Evolutionary conservation across 1,139 yeast species (phyloP).

Genomic region (Ogataea hybrid): DNA sequence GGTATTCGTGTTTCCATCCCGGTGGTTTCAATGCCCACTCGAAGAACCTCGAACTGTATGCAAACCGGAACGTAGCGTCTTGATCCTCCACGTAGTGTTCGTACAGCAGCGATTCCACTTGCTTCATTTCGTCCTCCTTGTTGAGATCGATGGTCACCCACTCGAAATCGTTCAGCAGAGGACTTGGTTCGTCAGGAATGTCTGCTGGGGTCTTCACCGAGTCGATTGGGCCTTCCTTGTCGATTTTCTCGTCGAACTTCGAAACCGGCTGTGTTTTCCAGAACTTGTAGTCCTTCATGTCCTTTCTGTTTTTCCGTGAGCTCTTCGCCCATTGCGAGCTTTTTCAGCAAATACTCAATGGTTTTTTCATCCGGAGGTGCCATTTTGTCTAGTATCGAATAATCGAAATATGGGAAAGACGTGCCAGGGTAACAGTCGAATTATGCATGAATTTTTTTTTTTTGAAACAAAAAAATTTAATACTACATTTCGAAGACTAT

Average conservation of each 20-base stretch:
- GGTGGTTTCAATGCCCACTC: conserved; percentile 96
- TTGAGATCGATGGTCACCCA: conserved; percentile 83
- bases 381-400: conserved; percentile 1
- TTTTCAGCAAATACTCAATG: conserved; percentile 49
- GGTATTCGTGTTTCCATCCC: conserved; percentile 89
- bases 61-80: conserved; percentile 89
- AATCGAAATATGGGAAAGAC: not conserved
- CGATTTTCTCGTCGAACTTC: conserved; percentile 62
- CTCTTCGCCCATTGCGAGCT: conserved; percentile 52
- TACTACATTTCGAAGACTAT: conserved; percentile 35
- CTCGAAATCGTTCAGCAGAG: conserved; percentile 75
- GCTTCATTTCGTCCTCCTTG: conserved; percentile 55
- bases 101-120: conserved; percentile 75
- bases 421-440: conserved; percentile 8
- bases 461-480: conserved; percentile 6
- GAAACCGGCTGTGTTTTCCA: conserved; percentile 99
- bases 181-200: conserved; percentile 66
- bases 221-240: conserved; percentile 84
- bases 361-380: conserved; percentile 30
- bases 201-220: conserved; percentile 62
- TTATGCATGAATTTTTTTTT: conserved; percentile 10
- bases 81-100: conserved; percentile 94
- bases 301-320: conserved; percentile 58
- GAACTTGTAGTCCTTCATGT: conserved; percentile 89
- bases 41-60: conserved; percentile 78